A percentile compares a stretch with the other conserved stretches of the same genome.
Conservation (phyloP, 2,329 filamentous ascomycete genomes). For the Triangularia setosa region DNA sequence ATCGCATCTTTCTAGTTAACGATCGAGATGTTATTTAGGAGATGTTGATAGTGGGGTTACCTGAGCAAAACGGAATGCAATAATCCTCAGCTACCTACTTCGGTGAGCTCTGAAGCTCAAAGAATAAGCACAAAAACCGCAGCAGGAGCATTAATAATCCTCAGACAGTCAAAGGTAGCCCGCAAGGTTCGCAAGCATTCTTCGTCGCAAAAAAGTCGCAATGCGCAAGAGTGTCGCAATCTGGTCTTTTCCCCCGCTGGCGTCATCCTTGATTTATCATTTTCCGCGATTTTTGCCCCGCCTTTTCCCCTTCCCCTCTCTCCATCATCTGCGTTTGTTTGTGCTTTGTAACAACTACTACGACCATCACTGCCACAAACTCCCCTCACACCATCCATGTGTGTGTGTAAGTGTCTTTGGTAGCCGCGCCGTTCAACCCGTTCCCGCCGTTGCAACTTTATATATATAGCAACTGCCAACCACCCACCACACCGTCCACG, state of each 20-base stretch:
- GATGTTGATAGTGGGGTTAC: background rate
- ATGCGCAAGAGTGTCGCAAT: slow-evolving; percentile 5
- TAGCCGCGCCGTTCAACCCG: background rate
- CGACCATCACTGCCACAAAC: background rate
- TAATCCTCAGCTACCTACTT: background rate
- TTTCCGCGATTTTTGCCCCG: slow-evolving; percentile 3
- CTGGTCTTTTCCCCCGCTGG: slow-evolving; percentile 4
- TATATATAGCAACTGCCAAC: background rate
- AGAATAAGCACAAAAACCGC: background rate
- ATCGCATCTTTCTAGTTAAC: background rate
- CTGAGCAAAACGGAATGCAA: background rate
- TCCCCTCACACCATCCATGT: background rate
- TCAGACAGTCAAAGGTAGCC: background rate
- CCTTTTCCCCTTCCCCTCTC: background rate
- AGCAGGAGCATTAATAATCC: background rate
- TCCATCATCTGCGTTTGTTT: background rate
- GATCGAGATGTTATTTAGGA: background rate
- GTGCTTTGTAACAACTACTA: background rate
- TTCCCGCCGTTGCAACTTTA: background rate
- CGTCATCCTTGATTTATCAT: background rate
- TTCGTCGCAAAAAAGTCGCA: background rate
- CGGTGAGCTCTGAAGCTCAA: background rate
- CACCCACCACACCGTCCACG: background rate
- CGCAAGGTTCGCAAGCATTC: background rate
- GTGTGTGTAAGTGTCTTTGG: background rate